phyloP scores from a whole-genome alignment of 2,329 filamentous ascomycete species.

The Helicocarpus griseus region DNA sequence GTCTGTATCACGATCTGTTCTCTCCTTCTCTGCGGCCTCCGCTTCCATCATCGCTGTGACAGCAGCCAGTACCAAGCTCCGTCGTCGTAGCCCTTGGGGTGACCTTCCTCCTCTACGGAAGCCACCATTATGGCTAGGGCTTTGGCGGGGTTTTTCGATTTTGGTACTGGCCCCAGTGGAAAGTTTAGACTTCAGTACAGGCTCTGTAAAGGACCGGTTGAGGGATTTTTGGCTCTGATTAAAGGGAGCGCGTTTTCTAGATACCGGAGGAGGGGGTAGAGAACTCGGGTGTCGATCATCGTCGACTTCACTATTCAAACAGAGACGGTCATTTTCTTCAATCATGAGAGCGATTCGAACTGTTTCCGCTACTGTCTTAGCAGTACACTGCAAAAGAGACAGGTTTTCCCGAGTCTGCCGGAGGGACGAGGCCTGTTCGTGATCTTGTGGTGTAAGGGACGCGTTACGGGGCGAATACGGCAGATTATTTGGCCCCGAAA shows the following conservation, averaged over 20 bases:
- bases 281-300: constrained; percentile 14
- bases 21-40: constrained; percentile 2
- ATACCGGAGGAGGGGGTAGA: constrained; percentile 6
- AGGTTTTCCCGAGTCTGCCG: constrained; percentile 31
- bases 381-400: constrained; percentile 30
- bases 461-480: neutral
- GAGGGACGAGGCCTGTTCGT: constrained; percentile 15
- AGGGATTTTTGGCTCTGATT: neutral
- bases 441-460: constrained; percentile 8
- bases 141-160: neutral
- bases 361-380: constrained; percentile 25
- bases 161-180: neutral
- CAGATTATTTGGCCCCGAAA: neutral
- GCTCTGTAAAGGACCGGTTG: neutral
- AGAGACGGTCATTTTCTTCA: constrained; percentile 14
- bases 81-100: constrained; percentile 10
- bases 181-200: neutral
- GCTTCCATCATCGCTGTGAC: constrained; percentile 12
- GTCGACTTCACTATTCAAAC: constrained; percentile 7
- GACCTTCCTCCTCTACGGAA: neutral
- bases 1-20: neutral
- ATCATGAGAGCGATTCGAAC: constrained; percentile 27
- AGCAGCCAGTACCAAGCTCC: constrained; percentile 13
- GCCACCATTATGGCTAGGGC: neutral
- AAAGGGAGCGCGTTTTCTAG: neutral